Base-by-base conservation (phyloP, 2,329 filamentous ascomycete genomes). In the Venturia oleaginea region DNA sequence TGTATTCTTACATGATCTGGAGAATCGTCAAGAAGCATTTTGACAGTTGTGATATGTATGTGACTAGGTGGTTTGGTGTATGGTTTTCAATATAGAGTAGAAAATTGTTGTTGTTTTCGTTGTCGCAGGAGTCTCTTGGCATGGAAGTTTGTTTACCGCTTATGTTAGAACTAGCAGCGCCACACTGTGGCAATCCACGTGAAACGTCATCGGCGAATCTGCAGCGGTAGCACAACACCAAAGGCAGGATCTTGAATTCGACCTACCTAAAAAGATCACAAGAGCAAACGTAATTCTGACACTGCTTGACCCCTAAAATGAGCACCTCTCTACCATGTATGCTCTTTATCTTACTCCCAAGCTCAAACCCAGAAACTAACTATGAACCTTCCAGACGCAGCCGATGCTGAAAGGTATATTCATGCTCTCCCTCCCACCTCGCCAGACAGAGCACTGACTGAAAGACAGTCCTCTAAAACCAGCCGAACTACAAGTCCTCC, bases 11-110 rank as follows among this genome's bases (percentile, higher is more conserved):
- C 91, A 55, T 87, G 88, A 55, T 90, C 90, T 69, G 92, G 93
- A 75, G 94, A 90, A 79, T 97, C 92, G 78, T 96, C 91, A 78
- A 97, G 90, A 75, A 97, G 83, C 89, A 97, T 97, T 55, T 54
- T 65, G 55, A 17, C 22, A 38, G 59, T 8, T n/a, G 51, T 3
- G 51, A 57, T 19, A 19, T 1, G 30, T 57, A 32, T 42, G 6
- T 40, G 34, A 17, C 11, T 60, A 13, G 6, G 59, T 40, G 34
- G n/a, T 60, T 60, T 27, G 40, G 37, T 60, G n/a, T 60, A 30
- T 60, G 59, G 32, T 32, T 42, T 19, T n/a, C 22, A 37, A 40
- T 42, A n/a, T 43, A 10, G 37, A 32, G 30, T 22, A n/a, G 27
- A 3, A 34, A 34, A 19, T 27, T 11, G 10, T 27, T n/a, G 51